phyloP scores from a whole-genome alignment of 805 yeast species.

The Kuraishia ogatae region DNA sequence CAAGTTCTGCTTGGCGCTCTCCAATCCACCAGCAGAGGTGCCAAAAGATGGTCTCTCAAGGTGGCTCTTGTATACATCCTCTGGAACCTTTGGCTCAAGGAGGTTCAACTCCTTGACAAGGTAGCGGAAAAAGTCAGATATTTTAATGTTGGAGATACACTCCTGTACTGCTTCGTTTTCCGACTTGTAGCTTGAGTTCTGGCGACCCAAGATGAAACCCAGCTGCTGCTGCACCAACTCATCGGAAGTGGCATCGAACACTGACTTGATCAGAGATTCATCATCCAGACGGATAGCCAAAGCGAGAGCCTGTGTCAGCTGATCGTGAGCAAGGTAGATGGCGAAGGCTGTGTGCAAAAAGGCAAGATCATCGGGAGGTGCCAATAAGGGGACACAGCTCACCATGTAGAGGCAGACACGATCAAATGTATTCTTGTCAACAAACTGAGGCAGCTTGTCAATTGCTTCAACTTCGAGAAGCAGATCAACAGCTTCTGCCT shows the following conservation, averaged over 20 bases:
- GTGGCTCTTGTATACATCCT: slow-evolving; percentile 88
- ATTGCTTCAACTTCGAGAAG: slow-evolving; percentile 83
- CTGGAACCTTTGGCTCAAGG: slow-evolving; percentile 86
- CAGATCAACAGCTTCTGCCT: slow-evolving; percentile 96
- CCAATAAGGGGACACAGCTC: slow-evolving; percentile 91
- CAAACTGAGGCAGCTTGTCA: slow-evolving; percentile 73
- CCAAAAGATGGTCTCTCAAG: slow-evolving; percentile 59
- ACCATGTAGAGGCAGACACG: slow-evolving; percentile 93
- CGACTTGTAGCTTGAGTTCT: slow-evolving; percentile 67
- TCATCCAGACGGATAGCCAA: slow-evolving; percentile 87
- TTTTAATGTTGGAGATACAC: slow-evolving; percentile 69
- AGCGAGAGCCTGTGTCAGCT: slow-evolving; percentile 82
- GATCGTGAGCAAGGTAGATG: slow-evolving; percentile 70
- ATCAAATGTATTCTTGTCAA: slow-evolving; percentile 74
- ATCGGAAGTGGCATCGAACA: slow-evolving; percentile 76
- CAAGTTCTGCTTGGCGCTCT: slow-evolving; percentile 90
- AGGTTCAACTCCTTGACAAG: slow-evolving; percentile 82
- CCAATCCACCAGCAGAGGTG: slow-evolving; percentile 46
- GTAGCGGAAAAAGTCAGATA: slow-evolving; percentile 73
- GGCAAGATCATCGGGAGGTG: slow-evolving; percentile 87
- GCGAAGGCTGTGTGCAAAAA: slow-evolving; percentile 84
- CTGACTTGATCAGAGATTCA: slow-evolving; percentile 65
- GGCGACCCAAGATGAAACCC: slow-evolving; percentile 82
- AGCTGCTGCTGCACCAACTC: slow-evolving; percentile 74
- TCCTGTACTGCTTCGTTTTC: slow-evolving; percentile 72